Evolutionary conservation across 805 yeast species (phyloP).

Genomic region (Wickerhamiella australiensis): DNA sequence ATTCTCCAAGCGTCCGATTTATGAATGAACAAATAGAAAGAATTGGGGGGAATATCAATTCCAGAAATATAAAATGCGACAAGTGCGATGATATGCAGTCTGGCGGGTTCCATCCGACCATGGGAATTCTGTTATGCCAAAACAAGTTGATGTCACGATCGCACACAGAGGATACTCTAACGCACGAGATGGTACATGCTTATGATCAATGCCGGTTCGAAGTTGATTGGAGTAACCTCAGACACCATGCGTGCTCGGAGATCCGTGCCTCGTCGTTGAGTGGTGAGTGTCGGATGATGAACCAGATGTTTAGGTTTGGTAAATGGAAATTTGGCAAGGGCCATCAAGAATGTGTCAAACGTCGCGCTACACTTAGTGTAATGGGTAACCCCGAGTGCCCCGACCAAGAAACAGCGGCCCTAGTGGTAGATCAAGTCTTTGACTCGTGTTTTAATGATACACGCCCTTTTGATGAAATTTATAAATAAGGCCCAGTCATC

Average conservation of each 20-base stretch:
- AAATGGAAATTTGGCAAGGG: constrained; percentile 52
- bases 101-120: constrained; percentile 89
- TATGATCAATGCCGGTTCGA: constrained; percentile 82
- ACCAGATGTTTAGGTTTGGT: constrained; percentile 55
- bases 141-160: constrained; percentile 62
- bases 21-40: constrained; percentile 74
- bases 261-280: constrained; percentile 84
- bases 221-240: constrained; percentile 71
- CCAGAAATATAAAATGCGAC: constrained; percentile 57
- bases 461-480: constrained; percentile 88
- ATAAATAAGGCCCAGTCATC: constrained; percentile 36
- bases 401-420: constrained; percentile 58
- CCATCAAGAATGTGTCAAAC: constrained; percentile 79
- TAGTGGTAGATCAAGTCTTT: constrained; percentile 79
- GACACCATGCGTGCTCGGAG: constrained; percentile 95
- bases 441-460: constrained; percentile 89
- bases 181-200: constrained; percentile 90
- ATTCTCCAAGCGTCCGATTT: constrained; percentile 73
- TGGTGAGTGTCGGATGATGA: constrained; percentile 89
- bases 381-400: constrained; percentile 75
- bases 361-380: constrained; percentile 81
- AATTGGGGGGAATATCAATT: constrained; percentile 41
- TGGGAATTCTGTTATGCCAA: constrained; percentile 78
- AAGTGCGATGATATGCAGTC: constrained; percentile 70
- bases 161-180: constrained; percentile 79